A percentile compares a stretch with the other conserved stretches of the same genome.
Evolutionary conservation across 768 basidiomycete genomes (phyloP).

Genomic region (Fomitopsis pulvina): DNA sequence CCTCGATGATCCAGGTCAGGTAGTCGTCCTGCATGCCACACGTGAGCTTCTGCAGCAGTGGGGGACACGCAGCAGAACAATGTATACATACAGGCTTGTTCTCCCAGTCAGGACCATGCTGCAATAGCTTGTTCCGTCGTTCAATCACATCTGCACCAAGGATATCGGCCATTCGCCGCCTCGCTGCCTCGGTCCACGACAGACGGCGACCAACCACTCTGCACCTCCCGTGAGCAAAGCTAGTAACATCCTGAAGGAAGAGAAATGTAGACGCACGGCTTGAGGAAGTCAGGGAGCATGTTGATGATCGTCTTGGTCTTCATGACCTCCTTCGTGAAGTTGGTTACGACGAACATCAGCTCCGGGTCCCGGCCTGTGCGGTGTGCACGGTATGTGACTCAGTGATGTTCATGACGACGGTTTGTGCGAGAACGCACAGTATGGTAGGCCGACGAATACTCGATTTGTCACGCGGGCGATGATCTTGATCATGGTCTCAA

Average conservation of each 20-base stretch:
- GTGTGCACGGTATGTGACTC: neutral
- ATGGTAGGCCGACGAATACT: slow-evolving; percentile 13
- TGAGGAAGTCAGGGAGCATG: slow-evolving; percentile 11
- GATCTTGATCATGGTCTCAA: slow-evolving; percentile 10
- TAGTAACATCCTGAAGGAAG: neutral
- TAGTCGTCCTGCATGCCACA: slow-evolving; percentile 33
- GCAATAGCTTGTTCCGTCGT: slow-evolving; percentile 5
- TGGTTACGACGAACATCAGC: slow-evolving; percentile 8
- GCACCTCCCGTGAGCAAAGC: neutral
- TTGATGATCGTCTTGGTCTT: slow-evolving; percentile 10
- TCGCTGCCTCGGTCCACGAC: slow-evolving; percentile 5
- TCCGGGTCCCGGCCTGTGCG: slow-evolving; percentile 9
- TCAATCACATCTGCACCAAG: slow-evolving; percentile 10
- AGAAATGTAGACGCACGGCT: slow-evolving; percentile 6
- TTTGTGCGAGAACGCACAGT: slow-evolving; percentile 6
- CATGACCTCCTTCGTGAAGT: slow-evolving; percentile 15
- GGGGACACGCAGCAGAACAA: neutral
- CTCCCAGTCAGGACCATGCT: slow-evolving; percentile 9
- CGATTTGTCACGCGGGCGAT: slow-evolving; percentile 15
- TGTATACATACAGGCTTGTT: slow-evolving; percentile 11
- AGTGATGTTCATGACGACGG: too few relatives aligned
- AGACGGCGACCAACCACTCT: neutral
- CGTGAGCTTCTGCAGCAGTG: neutral
- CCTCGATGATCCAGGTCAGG: slow-evolving; percentile 39
- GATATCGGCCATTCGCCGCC: slow-evolving; percentile 3